phyloP scores from a whole-genome alignment of 192 early-diverging fungal genomes.

The Gryganskiella cystojenkinii region DNA sequence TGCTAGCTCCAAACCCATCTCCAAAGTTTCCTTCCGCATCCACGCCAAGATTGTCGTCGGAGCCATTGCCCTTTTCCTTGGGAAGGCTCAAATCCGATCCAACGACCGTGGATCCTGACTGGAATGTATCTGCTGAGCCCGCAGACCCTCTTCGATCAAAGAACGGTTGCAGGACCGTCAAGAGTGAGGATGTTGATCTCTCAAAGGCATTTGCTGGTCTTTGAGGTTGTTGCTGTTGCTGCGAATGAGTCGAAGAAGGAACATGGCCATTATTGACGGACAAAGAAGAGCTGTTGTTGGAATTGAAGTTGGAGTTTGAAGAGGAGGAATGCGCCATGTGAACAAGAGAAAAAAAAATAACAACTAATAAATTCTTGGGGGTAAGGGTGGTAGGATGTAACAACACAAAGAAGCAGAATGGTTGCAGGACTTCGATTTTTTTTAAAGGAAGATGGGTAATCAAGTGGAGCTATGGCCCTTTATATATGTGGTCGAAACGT shows the following conservation, averaged over 20 bases:
- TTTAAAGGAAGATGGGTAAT: too few species aligned
- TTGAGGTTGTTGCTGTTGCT: too few species aligned
- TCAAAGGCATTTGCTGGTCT: background rate
- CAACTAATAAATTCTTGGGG: too few species aligned
- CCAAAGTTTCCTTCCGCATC: background rate
- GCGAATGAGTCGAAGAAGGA: too few species aligned
- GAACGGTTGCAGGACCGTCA: too few species aligned
- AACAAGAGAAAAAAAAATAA: background rate
- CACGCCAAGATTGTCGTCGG: background rate
- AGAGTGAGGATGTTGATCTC: background rate
- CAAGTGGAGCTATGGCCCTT: too few species aligned
- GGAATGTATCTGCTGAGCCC: conserved; percentile 6
- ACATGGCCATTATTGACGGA: too few species aligned
- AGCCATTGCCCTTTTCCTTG: background rate
- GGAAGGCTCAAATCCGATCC: background rate
- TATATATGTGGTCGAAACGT: too few species aligned
- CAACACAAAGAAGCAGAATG: too few species aligned
- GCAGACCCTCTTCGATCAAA: background rate
- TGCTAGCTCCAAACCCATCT: too few species aligned
- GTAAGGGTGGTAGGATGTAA: background rate
- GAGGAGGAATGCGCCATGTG: background rate
- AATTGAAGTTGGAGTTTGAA: background rate
- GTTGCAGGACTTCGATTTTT: too few species aligned
- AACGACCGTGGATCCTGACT: conserved; percentile 16
- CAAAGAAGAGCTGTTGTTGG: too few species aligned